A percentile compares a stretch with the other conserved stretches of the same genome.
These are phyloP conservation scores for Spatholobus suberectus DNA, from an alignment of 306 rosid genomes.

Conservation along the genomic window DNA sequence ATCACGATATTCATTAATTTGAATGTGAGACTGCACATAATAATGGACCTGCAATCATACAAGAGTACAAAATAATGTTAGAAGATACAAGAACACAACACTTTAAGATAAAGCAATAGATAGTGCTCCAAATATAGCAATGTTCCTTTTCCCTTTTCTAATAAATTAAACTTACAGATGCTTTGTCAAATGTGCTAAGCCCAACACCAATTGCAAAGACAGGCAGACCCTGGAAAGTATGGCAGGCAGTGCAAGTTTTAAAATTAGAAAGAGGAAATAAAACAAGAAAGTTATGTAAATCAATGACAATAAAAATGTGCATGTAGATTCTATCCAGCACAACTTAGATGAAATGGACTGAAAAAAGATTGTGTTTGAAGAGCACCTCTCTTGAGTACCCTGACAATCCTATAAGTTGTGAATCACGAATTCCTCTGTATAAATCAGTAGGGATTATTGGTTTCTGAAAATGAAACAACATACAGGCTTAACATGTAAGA, in stretches of 20 bases:
- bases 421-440: conserved; percentile 83
- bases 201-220: conserved; percentile 91
- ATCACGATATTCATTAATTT: conserved; percentile 95
- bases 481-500: conserved; percentile 27
- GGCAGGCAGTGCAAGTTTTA: conserved; percentile 1
- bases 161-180: conserved; percentile 75
- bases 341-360: neutral
- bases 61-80: neutral
- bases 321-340: neutral
- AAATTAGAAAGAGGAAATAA: neutral
- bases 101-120: conserved; percentile 24
- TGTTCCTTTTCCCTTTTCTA: conserved; percentile 17
- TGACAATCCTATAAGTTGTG: conserved; percentile 92
- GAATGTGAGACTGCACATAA: conserved; percentile 99
- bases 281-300: neutral
- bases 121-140: conserved; percentile 12
- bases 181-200: conserved; percentile 89
- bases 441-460: conserved; percentile 81
- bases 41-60: conserved; percentile 71
- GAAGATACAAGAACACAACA: conserved; percentile 11
- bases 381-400: conserved; percentile 95
- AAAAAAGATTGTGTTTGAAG: conserved; percentile 33
- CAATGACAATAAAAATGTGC: neutral
- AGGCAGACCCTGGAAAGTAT: conserved; percentile 78
- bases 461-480: conserved; percentile 66